Evolutionary conservation across 2,329 filamentous ascomycete species (phyloP).

Genomic region (Trichoderma sp.): DNA sequence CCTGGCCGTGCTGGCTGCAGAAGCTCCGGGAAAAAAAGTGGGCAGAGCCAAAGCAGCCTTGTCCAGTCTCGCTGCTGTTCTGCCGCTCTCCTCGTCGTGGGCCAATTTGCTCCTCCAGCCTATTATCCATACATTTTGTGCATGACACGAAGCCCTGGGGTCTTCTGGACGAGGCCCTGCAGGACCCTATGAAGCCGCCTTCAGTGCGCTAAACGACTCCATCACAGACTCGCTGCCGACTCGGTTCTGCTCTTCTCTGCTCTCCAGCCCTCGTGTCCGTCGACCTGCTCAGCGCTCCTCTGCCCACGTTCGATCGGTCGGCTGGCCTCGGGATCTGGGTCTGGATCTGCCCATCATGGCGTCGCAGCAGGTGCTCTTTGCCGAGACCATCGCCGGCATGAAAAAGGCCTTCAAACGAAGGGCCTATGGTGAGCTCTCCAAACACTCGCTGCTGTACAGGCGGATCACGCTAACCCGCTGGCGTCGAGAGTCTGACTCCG

Average conservation of each 20-base stretch:
- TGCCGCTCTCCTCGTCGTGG: constrained; percentile 17
- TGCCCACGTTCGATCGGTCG: constrained; percentile 8
- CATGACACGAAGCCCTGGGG: background rate
- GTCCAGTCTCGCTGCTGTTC: constrained; percentile 18
- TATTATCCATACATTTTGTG: background rate
- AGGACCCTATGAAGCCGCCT: constrained; percentile 3
- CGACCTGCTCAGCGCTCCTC: background rate
- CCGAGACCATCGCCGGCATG: constrained; percentile 68
- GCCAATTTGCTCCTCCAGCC: constrained; percentile 16
- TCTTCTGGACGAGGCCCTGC: background rate
- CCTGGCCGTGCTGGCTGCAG: constrained; percentile 9
- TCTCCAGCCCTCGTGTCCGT: background rate
- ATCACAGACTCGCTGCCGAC: background rate
- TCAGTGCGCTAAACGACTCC: background rate
- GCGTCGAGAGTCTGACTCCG: constrained; percentile 70
- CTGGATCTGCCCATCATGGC: constrained; percentile 38
- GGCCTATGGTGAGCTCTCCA: constrained; percentile 54
- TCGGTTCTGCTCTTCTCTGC: background rate
- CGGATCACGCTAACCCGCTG: constrained; percentile 3
- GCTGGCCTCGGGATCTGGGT: background rate
- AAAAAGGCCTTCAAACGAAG: constrained; percentile 67
- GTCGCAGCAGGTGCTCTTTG: constrained; percentile 61
- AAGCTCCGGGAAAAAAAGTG: constrained; percentile 16
- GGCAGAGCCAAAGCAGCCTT: constrained; percentile 19
- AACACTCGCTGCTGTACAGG: background rate